Evolutionary conservation across 2,329 filamentous ascomycete genomes (phyloP).

Genomic region (Fusarium sp.): DNA sequence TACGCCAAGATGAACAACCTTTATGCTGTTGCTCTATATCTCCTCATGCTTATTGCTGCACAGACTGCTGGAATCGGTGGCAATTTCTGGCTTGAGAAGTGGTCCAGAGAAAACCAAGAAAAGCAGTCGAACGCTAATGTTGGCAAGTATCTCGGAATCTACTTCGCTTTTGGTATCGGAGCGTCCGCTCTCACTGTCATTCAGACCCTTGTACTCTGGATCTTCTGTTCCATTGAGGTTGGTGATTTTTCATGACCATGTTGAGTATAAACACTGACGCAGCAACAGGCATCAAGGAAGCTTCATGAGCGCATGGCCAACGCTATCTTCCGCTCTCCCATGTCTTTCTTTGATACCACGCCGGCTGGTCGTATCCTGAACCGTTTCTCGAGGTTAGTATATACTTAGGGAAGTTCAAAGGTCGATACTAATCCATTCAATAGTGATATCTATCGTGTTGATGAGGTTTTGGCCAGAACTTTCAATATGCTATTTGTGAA

Average conservation of each 20-base stretch:
- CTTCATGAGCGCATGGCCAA: slow-evolving; percentile 97
- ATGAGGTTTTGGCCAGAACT: slow-evolving; percentile 92
- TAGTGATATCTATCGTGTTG: slow-evolving; percentile 81
- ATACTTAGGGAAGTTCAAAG: background rate
- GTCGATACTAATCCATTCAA: slow-evolving; percentile 37
- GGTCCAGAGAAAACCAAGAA: slow-evolving; percentile 81
- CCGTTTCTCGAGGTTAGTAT: slow-evolving; percentile 83
- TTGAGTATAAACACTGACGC: slow-evolving; percentile 4
- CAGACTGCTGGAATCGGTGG: slow-evolving; percentile 85
- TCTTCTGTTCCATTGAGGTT: slow-evolving; percentile 98
- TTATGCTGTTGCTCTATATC: slow-evolving; percentile 80
- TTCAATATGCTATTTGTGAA: slow-evolving; percentile 97
- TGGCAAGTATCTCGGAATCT: slow-evolving; percentile 92
- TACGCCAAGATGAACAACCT: slow-evolving; percentile 96
- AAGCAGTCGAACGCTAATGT: slow-evolving; percentile 75
- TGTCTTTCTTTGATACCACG: slow-evolving; percentile 99
- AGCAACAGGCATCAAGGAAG: slow-evolving; percentile 83
- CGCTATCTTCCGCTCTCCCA: slow-evolving; percentile 95
- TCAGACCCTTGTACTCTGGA: slow-evolving; percentile 96
- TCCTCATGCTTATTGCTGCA: slow-evolving; percentile 77
- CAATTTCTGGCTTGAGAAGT: slow-evolving; percentile 92
- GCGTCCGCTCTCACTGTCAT: slow-evolving; percentile 84
- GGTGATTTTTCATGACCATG: slow-evolving; percentile 25
- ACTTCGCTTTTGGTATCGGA: slow-evolving; percentile 93
- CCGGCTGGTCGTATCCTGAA: slow-evolving; percentile 96